phyloP scores from a whole-genome alignment of 495 filamentous ascomycete species.

The Xylaria castorea region DNA sequence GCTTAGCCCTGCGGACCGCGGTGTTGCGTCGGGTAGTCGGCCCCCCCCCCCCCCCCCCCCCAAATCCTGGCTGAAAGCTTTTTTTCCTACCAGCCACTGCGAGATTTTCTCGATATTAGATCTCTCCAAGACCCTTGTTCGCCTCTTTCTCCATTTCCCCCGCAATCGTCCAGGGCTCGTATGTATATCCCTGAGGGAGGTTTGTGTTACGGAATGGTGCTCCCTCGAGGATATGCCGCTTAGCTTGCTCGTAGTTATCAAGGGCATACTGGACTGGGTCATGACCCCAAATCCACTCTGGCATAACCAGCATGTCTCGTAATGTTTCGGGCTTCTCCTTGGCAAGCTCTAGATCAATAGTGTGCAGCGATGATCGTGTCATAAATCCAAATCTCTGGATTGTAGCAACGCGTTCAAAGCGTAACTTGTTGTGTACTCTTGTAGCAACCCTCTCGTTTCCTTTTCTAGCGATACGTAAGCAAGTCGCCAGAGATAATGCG shows the following conservation, averaged over 20 bases:
- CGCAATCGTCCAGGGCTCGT: neutral
- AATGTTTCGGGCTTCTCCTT: neutral
- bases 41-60: too few relatives aligned
- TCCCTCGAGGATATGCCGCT: neutral
- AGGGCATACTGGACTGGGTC: conserved; percentile 1
- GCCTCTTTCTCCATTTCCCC: conserved; percentile 3
- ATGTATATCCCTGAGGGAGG: neutral
- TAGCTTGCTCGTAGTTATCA: neutral
- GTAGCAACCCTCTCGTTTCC: conserved; percentile 2
- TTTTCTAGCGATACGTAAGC: conserved; percentile 58
- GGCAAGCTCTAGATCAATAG: neutral
- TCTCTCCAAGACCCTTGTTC: neutral
- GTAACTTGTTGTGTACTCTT: conserved; percentile 11
- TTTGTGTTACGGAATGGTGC: neutral
- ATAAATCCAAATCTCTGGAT: conserved; percentile 16
- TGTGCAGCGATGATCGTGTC: neutral
- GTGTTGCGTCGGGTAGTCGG: too few relatives aligned
- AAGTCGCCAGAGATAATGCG: conserved; percentile 63
- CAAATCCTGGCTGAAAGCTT: too few relatives aligned
- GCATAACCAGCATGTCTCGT: conserved; percentile 2
- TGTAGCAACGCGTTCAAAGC: conserved; percentile 17
- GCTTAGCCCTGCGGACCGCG: too few relatives aligned
- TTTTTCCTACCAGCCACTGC: too few relatives aligned
- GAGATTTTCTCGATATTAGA: neutral
- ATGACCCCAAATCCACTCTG: conserved; percentile 7